phyloP scores from a whole-genome alignment of 1,284 basidiomycete species.

The Cerrena zonata region DNA sequence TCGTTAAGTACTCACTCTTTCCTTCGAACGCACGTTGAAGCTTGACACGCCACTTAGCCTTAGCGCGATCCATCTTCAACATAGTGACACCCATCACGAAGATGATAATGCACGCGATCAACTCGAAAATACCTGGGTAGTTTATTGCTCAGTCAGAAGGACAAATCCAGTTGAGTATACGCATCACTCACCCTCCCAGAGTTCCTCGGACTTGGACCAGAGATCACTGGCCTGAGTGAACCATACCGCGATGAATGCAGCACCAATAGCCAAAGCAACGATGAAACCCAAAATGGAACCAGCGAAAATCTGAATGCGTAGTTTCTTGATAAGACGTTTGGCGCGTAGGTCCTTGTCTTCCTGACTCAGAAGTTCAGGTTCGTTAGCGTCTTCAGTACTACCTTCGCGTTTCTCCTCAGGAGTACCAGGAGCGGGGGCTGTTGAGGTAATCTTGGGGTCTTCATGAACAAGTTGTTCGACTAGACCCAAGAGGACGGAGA shows the following conservation, averaged over 20 bases:
- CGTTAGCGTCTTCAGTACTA: constrained; percentile 21
- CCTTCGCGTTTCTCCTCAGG: constrained; percentile 18
- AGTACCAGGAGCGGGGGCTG: constrained; percentile 18
- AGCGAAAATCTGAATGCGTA: constrained; percentile 72
- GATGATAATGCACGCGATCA: constrained; percentile 81
- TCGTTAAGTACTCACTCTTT: constrained; percentile 32
- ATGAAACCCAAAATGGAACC: constrained; percentile 75
- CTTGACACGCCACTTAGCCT: constrained; percentile 87
- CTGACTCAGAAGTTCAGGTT: constrained; percentile 17
- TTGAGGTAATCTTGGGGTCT: constrained; percentile 25
- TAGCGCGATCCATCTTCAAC: constrained; percentile 61
- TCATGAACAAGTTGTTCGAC: constrained; percentile 71
- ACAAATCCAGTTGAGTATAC: not conserved
- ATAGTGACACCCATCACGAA: constrained; percentile 40
- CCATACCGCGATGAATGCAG: constrained; percentile 75
- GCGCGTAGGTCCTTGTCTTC: constrained; percentile 19
- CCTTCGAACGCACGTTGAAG: constrained; percentile 73
- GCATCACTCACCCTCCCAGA: constrained; percentile 54
- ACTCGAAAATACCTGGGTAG: constrained; percentile 68
- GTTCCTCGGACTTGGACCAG: constrained; percentile 67
- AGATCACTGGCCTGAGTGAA: constrained; percentile 71
- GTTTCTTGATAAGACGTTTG: constrained; percentile 48
- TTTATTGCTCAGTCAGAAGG: not conserved
- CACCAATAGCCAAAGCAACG: constrained; percentile 72
- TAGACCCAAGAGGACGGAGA: constrained; percentile 81